Evolutionary conservation across 2,329 filamentous ascomycete genomes (phyloP), one percentile per base, ranked within the genome.

Genomic region (Colletotrichum sp.): DNA sequence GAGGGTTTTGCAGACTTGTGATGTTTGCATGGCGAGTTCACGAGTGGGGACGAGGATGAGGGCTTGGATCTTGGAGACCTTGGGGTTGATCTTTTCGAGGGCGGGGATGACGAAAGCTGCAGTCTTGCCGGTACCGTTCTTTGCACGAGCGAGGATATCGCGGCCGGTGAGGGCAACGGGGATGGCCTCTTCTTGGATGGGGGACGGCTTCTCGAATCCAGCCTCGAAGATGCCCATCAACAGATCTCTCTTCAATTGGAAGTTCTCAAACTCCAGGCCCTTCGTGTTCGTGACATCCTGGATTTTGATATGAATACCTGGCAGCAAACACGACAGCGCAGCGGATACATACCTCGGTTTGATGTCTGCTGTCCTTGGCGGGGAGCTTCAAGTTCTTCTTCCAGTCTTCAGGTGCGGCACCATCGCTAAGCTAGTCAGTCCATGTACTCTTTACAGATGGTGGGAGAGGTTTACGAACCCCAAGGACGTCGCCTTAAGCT

Each of bases 201-300:
- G 97, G 73, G 97, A 99, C 19, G 97, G 97, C 88, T 98, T 98
- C 86, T 99, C 97, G 86, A 98, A 99, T 78, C 97, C 97, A 80
- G 97, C 97, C 88, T 99, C 97, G 86, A 99, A 99, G 80, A 99
- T 99, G 78, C 97, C 97, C 96, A 99, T 99, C 88, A 99, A 92
- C 77, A 99, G 89, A 84, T 98, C 95, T 84, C 97, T 92, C 89
- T 98, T 98, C 81, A 99, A 93, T 79, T 94, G 95, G 84, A 99
- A 98, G 80, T 99, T 95, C 86, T 99, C 98, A 83, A 98, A 99
- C 81, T 99, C 97, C 78, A 99, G 90, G 77, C 97, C 97, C 88
- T 98, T 99, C 36, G 96, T 99, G 82, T 96, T 96, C 74, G 96
- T 99, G 77, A 99, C 98, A 94, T 99, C 97, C 95, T 98, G 72